Evolutionary conservation across 1,139 yeast species (phyloP).

Genomic region (Pichia sp.): DNA sequence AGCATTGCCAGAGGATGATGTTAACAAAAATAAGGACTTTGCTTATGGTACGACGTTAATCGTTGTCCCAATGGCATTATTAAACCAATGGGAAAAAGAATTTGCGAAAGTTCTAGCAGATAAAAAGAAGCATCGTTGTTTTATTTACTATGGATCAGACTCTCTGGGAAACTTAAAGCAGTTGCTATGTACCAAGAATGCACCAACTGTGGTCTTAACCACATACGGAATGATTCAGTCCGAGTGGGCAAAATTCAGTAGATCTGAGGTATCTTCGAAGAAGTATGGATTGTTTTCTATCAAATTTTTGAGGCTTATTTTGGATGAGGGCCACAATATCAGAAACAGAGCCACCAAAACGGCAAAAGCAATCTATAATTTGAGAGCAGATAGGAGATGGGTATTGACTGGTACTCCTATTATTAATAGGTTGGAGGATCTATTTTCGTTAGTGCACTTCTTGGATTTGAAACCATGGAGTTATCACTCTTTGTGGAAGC

Average conservation of each 20-base stretch:
- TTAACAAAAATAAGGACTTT: constrained; percentile 36
- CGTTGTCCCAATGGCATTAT: constrained; percentile 85
- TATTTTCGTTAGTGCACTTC: constrained; percentile 73
- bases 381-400: constrained; percentile 73
- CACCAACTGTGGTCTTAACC: constrained; percentile 76
- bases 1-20: constrained; percentile 12
- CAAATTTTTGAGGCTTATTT: constrained; percentile 69
- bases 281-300: constrained; percentile 63
- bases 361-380: constrained; percentile 69
- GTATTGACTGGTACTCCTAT: constrained; percentile 92
- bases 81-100: constrained; percentile 89
- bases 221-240: constrained; percentile 85
- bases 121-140: constrained; percentile 38
- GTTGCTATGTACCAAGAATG: constrained; percentile 40
- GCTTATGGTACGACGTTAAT: constrained; percentile 74
- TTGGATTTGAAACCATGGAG: constrained; percentile 85
- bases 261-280: constrained; percentile 29
- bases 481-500: constrained; percentile 82
- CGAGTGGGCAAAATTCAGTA: constrained; percentile 48
- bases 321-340: constrained; percentile 93
- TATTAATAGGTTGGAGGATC: constrained; percentile 75
- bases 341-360: constrained; percentile 78
- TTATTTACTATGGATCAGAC: constrained; percentile 73
- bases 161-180: constrained; percentile 44
- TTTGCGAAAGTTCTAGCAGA: constrained; percentile 56